Conservation (phyloP, 768 basidiomycete genomes). For the Mycena chlorophos region DNA sequence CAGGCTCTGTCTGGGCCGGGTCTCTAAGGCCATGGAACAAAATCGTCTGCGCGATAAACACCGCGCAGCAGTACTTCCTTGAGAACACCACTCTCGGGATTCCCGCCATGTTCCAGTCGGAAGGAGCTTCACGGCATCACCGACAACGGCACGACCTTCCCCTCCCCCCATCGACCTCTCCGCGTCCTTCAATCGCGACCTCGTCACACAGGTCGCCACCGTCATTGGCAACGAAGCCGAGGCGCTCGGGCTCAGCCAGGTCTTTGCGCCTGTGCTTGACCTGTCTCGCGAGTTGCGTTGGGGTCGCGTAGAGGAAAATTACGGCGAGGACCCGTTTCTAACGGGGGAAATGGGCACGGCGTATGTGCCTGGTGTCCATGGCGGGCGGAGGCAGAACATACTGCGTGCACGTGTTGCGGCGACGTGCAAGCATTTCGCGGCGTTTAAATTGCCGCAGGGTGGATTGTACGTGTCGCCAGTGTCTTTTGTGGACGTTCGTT, state of each 20-base stretch:
- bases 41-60: constrained; percentile 51
- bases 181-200: constrained; percentile 47
- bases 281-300: constrained; percentile 65
- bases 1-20: constrained; percentile 62
- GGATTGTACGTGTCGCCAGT: constrained; percentile 70
- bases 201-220: constrained; percentile 51
- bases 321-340: constrained; percentile 66
- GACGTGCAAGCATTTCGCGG: constrained; percentile 75
- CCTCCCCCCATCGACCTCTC: constrained; percentile 67
- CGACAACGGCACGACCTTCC: constrained; percentile 69
- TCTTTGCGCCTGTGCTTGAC: constrained; percentile 71
- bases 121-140: constrained; percentile 70
- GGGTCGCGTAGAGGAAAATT: constrained; percentile 71
- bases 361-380: constrained; percentile 63
- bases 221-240: constrained; percentile 62
- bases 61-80: constrained; percentile 65
- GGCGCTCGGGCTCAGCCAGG: constrained; percentile 58
- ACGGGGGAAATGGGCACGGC: constrained; percentile 60
- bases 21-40: constrained; percentile 64
- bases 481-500: background rate
- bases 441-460: constrained; percentile 67
- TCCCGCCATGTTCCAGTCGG: constrained; percentile 62
- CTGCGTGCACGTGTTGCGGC: constrained; percentile 62
- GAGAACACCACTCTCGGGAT: constrained; percentile 76
- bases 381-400: constrained; percentile 54